Evolutionary conservation across 192 early-diverging fungal genomes (phyloP).

Genomic region (Rhizophagus prolifer): DNA sequence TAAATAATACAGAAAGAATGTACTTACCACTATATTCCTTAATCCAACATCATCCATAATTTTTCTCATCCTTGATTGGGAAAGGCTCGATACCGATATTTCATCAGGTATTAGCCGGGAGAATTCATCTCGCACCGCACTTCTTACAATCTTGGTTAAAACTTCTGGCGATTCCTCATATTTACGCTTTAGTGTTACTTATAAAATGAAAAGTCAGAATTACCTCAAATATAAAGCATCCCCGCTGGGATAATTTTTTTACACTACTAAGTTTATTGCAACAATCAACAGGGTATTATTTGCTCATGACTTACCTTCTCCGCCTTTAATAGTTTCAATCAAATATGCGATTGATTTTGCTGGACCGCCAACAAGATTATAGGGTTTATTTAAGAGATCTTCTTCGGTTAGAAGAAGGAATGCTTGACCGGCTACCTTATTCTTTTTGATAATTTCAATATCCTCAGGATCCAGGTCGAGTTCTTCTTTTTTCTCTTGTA

Average conservation of each 20-base stretch:
- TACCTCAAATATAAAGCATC: not conserved
- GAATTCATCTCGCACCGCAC: constrained; percentile 10
- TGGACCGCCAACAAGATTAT: constrained; percentile 3
- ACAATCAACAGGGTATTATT: constrained; percentile 28
- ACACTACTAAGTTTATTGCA: not conserved
- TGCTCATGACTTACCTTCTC: constrained; percentile 21
- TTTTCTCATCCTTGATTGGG: constrained; percentile 1
- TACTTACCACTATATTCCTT: constrained; percentile 10
- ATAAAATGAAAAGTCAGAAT: constrained; percentile 9
- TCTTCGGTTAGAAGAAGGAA: constrained; percentile 16
- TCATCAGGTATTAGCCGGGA: not conserved
- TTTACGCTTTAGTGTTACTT: constrained; percentile 25
- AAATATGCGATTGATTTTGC: constrained; percentile 17
- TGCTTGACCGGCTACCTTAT: constrained; percentile 2
- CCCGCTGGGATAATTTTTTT: not conserved
- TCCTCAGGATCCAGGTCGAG: not conserved
- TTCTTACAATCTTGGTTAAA: not conserved
- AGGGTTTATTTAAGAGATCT: constrained; percentile 10
- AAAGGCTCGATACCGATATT: constrained; percentile 15
- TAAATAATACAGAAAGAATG: constrained; percentile 16
- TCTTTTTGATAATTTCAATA: not conserved
- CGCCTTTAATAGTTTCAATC: constrained; percentile 13
- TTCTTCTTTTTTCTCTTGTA: constrained; percentile 7
- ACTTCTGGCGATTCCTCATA: constrained; percentile 6
- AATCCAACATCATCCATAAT: constrained; percentile 17